Base-by-base conservation (phyloP, 2,329 filamentous ascomycete genomes). In the Nemania abortiva region DNA sequence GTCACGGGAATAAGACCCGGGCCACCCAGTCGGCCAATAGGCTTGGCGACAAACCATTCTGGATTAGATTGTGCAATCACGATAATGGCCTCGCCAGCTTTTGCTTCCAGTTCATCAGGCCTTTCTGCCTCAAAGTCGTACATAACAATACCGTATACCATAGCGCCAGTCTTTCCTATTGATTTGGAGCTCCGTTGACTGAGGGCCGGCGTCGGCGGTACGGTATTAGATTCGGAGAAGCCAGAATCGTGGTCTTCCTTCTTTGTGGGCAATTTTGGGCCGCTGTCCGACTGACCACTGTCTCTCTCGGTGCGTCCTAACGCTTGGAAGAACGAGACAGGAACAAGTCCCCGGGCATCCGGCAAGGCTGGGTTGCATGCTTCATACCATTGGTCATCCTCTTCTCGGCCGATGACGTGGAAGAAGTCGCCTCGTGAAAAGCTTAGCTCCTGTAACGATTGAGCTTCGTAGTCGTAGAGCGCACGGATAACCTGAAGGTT, bases 1-100 rank as follows among this genome's bases (percentile, higher is more conserved):
- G 95, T 97, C 37, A 98, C 95, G 1, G 96, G 96, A 73, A 99
- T 98, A 75, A 99, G 83, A 49, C 96, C 96, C 0, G 96, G 96
- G 0, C 96, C 96, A 52, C 96, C 96, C n/a, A 99, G 86, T 73
- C 96, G 88, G 71, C 95, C 95, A 79, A 99, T 99, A n/a, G 96
- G 96, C 82, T 99, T 99, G 59, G 96, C 96, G 70, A 99, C 95
- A 78, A 98, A 98, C 96, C 96, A 99, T 81, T 99, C 96, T 5
- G 95, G 94, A 77, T 98, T 98, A 6, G 95, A 98, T 81, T 98
- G 96, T 53, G 96, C 96, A 79, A 98, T 98, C 63, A 99, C 95
- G 73, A 99, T 98, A 77, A 99, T 98, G 62, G 95, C 93, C 82
- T 99, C 96, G 66, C 95, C 95, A 55, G 94, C 92, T 81, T 97